Evolutionary conservation across 345 rosid species (phyloP).

Genomic region (Corchorus capsularis): DNA sequence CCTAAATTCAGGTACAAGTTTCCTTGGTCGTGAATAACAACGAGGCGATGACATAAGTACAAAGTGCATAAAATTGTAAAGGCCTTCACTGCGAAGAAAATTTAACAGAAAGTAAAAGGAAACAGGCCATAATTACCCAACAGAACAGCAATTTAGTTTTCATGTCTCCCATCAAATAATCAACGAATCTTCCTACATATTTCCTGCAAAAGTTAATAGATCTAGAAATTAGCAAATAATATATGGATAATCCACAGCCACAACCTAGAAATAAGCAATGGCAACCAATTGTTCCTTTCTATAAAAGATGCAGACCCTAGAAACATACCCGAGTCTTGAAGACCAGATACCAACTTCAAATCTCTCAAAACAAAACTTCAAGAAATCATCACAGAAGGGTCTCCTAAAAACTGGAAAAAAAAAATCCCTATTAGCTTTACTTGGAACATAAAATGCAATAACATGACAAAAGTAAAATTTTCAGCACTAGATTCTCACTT

Average conservation of each 20-base stretch:
- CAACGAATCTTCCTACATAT: constrained; percentile 55
- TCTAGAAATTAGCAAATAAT: not conserved
- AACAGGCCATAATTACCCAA: constrained; percentile 61
- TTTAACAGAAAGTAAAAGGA: constrained; percentile 1
- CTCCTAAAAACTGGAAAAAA: constrained; percentile 49
- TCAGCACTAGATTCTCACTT: constrained; percentile 42
- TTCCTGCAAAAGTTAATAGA: constrained; percentile 41
- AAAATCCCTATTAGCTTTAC: not conserved
- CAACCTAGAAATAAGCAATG: not conserved
- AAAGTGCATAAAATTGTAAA: not conserved
- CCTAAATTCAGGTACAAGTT: not conserved
- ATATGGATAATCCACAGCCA: not conserved
- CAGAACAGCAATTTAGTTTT: constrained; percentile 72
- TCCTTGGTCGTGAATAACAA: not conserved
- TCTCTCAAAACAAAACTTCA: constrained; percentile 56
- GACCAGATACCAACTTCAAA: constrained; percentile 71
- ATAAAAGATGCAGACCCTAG: not conserved
- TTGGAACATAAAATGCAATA: constrained; percentile 5
- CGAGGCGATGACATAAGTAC: not conserved
- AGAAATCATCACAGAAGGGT: constrained; percentile 51
- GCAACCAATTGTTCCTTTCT: not conserved
- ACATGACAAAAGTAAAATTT: not conserved
- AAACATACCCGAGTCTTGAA: constrained; percentile 47
- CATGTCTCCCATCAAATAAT: constrained; percentile 74
- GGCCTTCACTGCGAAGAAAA: not conserved